These are phyloP conservation scores for Lindgomyces ingoldianus DNA, from an alignment of 495 filamentous ascomycete genomes.

Conservation along the genomic window DNA sequence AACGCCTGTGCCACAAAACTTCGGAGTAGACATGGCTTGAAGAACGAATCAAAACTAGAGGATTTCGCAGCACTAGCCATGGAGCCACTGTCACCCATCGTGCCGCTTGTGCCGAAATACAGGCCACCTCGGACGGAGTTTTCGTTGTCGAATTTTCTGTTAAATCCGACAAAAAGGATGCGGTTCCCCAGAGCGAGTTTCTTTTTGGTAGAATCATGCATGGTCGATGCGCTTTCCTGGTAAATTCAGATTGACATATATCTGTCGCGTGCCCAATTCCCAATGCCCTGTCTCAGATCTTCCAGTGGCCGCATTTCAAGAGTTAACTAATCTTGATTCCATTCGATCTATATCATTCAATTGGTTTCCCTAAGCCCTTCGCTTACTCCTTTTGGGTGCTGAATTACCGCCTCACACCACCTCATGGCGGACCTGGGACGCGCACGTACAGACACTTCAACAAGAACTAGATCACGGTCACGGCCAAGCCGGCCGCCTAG, in stretches of 20 bases:
- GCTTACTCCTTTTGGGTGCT: not conserved
- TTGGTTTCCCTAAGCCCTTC: not conserved
- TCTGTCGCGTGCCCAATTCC: not conserved
- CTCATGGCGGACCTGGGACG: conserved; percentile 13
- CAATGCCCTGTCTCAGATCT: not conserved
- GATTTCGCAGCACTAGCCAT: not conserved
- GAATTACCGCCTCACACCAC: not conserved
- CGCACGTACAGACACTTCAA: not conserved
- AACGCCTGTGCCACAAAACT: no score
- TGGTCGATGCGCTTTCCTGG: not conserved
- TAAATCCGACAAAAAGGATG: conserved; percentile 4
- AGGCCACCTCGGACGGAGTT: not conserved
- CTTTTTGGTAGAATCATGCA: not conserved
- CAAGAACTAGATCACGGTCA: conserved; percentile 26
- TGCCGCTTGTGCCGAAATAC: not conserved
- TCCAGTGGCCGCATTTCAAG: not conserved
- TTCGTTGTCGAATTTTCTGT: conserved; percentile 1
- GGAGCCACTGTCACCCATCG: not conserved
- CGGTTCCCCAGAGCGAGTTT: not conserved
- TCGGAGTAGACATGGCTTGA: no score
- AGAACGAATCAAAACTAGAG: no score
- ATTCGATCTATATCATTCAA: not conserved
- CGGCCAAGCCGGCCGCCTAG: conserved; percentile 22
- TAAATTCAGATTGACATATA: not conserved
- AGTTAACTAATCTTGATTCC: not conserved